Base-by-base conservation (phyloP, 306 rosid species). In the Abrus precatorius region DNA sequence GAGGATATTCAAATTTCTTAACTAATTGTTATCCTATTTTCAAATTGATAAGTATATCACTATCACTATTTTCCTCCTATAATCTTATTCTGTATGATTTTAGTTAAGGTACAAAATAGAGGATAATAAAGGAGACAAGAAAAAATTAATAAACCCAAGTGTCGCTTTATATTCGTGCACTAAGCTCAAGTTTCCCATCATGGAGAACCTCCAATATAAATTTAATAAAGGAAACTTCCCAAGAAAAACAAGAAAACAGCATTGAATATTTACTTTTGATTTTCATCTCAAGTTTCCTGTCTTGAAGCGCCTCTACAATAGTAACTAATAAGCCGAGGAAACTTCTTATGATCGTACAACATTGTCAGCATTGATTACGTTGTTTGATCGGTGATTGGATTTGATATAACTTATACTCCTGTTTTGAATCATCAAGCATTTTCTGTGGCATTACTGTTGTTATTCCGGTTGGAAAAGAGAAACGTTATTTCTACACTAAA, bases 161-260 rank as follows among this genome's bases (percentile, higher is more conserved):
- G 5, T 53, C 20, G 13, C 34, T 1, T 11, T 36, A 12, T 38
- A 54, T 36, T 9, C 0, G 8, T 9, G 60, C 8, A 60, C 54
- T 59, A 47, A 45, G 44, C 11, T 14, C 38, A 9, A 29, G 82
- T 57, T 56, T 56, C 44, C 43, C 11, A 34, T 32, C 9, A 1
- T 47, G 38, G 52, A 61, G 72, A 38, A 44, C 1, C 62, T 47
- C 6, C 1, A 77, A 66, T 66, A 53, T 77, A 53, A 65, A 34
- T 45, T 76, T 3, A 62, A 14, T 53, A 8, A 53, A 43, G 75
- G 82, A 78, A 53, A 54, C 28, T 78, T 67, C 75, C 56, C 9
- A 77, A 65, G 45, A 64, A 52, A 57, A 69, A 4, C 6, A 66
- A 41, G 3, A 65, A 68, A 28, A 28, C 49, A 49, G 41, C 53